Conservation (phyloP, 352 stramenopile species). For the Globisporangium cystogenes region DNA sequence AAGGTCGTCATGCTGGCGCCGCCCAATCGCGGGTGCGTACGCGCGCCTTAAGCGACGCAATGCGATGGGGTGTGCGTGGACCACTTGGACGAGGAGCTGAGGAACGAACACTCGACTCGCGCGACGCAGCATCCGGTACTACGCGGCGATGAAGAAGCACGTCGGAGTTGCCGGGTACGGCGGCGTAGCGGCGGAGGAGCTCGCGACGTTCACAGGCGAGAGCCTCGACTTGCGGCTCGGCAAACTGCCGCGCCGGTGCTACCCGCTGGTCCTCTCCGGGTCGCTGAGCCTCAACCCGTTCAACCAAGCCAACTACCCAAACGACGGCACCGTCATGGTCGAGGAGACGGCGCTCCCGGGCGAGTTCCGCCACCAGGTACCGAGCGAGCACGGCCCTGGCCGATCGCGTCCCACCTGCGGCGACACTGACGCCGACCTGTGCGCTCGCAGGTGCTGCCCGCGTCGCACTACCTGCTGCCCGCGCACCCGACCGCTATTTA, state of each 20-base stretch:
- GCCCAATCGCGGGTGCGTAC: slow-evolving; percentile 58
- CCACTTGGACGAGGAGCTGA: not conserved
- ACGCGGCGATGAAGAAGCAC: slow-evolving; percentile 51
- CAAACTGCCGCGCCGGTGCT: slow-evolving; percentile 58
- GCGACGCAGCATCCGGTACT: slow-evolving; percentile 42
- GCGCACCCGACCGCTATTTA: slow-evolving; percentile 41
- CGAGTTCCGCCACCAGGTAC: slow-evolving; percentile 62
- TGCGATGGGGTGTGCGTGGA: too few species aligned
- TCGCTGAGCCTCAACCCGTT: slow-evolving; percentile 71
- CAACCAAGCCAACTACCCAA: slow-evolving; percentile 68
- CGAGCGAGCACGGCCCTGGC: too few species aligned
- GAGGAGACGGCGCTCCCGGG: slow-evolving; percentile 61
- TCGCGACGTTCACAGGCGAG: slow-evolving; percentile 28
- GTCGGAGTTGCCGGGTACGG: slow-evolving; percentile 49
- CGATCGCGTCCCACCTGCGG: not conserved
- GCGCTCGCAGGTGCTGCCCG: slow-evolving; percentile 30
- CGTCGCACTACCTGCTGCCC: slow-evolving; percentile 56
- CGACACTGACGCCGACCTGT: not conserved
- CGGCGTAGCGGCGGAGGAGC: slow-evolving; percentile 51
- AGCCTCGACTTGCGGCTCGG: slow-evolving; percentile 50
- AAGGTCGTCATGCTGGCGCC: slow-evolving; percentile 74
- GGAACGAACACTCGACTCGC: not conserved
- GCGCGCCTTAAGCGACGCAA: too few species aligned
- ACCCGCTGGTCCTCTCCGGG: slow-evolving; percentile 53
- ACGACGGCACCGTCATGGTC: slow-evolving; percentile 59